Base-by-base conservation (phyloP, 805 yeast genomes). In the Hyphopichia homilentoma region DNA sequence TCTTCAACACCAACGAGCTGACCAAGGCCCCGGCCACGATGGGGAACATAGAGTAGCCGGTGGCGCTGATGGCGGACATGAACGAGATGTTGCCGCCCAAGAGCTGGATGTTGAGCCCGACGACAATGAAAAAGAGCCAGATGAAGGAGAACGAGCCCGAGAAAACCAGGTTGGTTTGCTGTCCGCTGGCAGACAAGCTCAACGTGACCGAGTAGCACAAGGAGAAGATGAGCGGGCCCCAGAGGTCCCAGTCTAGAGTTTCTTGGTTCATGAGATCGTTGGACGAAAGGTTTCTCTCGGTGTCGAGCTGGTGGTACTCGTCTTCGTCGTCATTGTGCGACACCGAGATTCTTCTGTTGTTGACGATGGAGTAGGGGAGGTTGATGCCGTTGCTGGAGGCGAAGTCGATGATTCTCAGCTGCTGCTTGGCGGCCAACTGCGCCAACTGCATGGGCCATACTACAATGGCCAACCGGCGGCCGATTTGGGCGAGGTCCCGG, bases 141-240 rank as follows among this genome's bases (percentile, higher is more conserved):
- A 75, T 70, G 43, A 79, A 61, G 3, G 79, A 63, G 48, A 81
- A 81, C 14, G 80, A 73, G 11, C 83, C 77, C 1, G 84, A 74
- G 47, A 81, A 81, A 20, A 79, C 81, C 33, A 48, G 49, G 40
- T 69, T 64, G 5, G 82, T 72, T 35, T 70, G 64, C 33, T 62
- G 40, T 4, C 60, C 52, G 2, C 73, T 59, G 4, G 77, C 66
- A 8, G 74, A 48, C 35, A 68, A 57, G 2, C 79, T 74, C 41
- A 80, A 54, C 15, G 72, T 59, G 16, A 79, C 73, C 3, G 84
- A 62, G 34, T 76, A 74, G 20, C 65, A 49, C 35, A 81, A 59
- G 8, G 81, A 72, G 47, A 81, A 81, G 19, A 81, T 61, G 34
- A 81, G 58, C 5, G 88, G 88, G 2, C 88, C 88, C 87, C 86